Conservation (phyloP, 164 flowering plant species). For the Paratinospora sagittata region DNA sequence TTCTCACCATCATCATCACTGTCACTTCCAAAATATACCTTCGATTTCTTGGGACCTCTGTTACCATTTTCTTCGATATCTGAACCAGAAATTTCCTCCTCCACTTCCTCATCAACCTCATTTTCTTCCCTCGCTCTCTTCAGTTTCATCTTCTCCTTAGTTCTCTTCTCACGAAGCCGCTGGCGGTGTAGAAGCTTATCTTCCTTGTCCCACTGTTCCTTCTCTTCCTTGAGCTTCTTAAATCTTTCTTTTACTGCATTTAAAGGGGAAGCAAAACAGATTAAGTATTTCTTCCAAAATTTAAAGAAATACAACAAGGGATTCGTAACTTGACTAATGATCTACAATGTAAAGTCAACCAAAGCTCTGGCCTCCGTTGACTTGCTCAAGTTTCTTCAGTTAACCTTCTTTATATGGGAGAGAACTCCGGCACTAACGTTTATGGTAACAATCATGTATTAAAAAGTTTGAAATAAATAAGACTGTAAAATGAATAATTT, state of each 20-base stretch:
- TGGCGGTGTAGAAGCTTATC: slow-evolving; percentile 56
- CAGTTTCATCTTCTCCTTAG: slow-evolving; percentile 54
- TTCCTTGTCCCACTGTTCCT: slow-evolving; percentile 64
- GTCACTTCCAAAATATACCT: slow-evolving; percentile 51
- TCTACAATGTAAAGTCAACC: too few species aligned
- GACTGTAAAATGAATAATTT: too few species aligned
- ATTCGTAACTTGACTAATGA: too few species aligned
- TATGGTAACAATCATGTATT: too few species aligned
- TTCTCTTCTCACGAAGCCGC: slow-evolving; percentile 52
- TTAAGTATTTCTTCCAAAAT: background rate
- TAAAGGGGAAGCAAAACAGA: background rate
- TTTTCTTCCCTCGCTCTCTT: slow-evolving; percentile 44
- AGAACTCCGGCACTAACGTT: too few species aligned
- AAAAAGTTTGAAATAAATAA: too few species aligned
- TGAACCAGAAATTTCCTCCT: slow-evolving; percentile 34
- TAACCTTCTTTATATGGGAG: too few species aligned
- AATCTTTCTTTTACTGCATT: slow-evolving; percentile 2
- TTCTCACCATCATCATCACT: slow-evolving; percentile 32
- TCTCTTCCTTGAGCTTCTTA: slow-evolving; percentile 18
- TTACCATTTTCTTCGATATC: slow-evolving; percentile 31
- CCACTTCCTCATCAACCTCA: slow-evolving; percentile 28
- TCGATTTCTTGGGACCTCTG: slow-evolving; percentile 37
- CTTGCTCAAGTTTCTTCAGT: too few species aligned
- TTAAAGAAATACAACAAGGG: background rate
- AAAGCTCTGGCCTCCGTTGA: too few species aligned